phyloP scores from a whole-genome alignment of 768 basidiomycete genomes.

The Russula earlei region DNA sequence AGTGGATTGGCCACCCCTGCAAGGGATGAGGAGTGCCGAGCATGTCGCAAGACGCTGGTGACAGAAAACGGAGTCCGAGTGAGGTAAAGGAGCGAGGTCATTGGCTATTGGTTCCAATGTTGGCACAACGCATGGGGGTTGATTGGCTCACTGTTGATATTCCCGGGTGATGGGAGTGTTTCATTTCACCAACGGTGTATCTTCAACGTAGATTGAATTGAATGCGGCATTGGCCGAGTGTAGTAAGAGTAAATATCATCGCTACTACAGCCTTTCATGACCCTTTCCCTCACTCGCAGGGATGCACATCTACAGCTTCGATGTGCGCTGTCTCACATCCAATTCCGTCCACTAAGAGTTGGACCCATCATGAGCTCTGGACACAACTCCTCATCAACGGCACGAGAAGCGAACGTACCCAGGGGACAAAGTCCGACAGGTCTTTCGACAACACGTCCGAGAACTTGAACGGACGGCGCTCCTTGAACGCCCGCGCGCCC shows the following conservation, averaged over 20 bases:
- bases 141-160: conserved; percentile 8
- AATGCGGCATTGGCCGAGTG: neutral
- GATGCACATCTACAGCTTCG: conserved; percentile 6
- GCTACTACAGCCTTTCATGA: neutral
- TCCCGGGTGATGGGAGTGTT: neutral
- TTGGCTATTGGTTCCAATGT: neutral
- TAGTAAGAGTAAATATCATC: too few species aligned
- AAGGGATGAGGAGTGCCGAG: conserved; percentile 5
- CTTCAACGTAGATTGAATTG: neutral
- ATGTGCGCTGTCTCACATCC: conserved; percentile 2
- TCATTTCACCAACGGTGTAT: neutral
- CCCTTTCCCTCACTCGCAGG: neutral
- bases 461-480: conserved; percentile 38
- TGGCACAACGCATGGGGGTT: neutral
- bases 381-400: neutral
- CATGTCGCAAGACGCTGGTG: neutral
- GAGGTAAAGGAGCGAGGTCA: neutral
- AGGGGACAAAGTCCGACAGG: conserved; percentile 38
- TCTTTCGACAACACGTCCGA: conserved; percentile 35
- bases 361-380: neutral
- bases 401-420: conserved; percentile 31
- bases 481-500: conserved; percentile 40
- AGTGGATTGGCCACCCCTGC: conserved; percentile 26
- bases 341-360: conserved; percentile 29
- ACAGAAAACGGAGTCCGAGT: neutral